Percentiles rank a stretch among this genome's conserved stretches.
phyloP scores from a whole-genome alignment of 306 rosid species.

The Pterocarpus santalinus region DNA sequence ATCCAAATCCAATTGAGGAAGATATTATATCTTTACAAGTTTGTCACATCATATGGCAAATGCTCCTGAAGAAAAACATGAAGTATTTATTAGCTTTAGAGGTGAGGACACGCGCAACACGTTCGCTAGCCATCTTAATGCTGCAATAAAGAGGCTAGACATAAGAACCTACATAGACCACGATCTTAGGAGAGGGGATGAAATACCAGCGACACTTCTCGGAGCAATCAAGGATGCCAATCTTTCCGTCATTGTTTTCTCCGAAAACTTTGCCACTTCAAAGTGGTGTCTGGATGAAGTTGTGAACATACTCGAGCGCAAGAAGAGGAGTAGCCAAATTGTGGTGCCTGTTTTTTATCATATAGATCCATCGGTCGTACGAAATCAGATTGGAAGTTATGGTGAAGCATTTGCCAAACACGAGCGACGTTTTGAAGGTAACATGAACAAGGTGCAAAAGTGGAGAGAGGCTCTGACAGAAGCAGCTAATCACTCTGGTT shows the following conservation, averaged over 20 bases:
- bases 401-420: constrained; percentile 13
- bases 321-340: background rate
- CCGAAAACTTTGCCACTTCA: constrained; percentile 20
- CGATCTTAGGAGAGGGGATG: constrained; percentile 29
- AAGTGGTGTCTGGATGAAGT: constrained; percentile 37
- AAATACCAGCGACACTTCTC: background rate
- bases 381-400: constrained; percentile 26
- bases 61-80: background rate
- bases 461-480: constrained; percentile 37
- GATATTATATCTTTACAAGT: background rate
- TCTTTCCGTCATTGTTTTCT: constrained; percentile 29
- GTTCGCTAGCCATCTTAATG: constrained; percentile 35
- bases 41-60: background rate
- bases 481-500: constrained; percentile 25
- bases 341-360: constrained; percentile 40
- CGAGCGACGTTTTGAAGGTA: background rate
- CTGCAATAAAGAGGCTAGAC: background rate
- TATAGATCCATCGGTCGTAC: background rate
- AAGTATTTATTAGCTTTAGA: constrained; percentile 35
- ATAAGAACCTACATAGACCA: constrained; percentile 26
- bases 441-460: background rate
- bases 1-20: background rate
- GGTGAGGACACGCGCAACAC: constrained; percentile 33
- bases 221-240: constrained; percentile 4
- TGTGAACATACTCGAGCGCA: constrained; percentile 33